Conservation (phyloP, 805 yeast genomes). For the Starmerella asiatica region DNA sequence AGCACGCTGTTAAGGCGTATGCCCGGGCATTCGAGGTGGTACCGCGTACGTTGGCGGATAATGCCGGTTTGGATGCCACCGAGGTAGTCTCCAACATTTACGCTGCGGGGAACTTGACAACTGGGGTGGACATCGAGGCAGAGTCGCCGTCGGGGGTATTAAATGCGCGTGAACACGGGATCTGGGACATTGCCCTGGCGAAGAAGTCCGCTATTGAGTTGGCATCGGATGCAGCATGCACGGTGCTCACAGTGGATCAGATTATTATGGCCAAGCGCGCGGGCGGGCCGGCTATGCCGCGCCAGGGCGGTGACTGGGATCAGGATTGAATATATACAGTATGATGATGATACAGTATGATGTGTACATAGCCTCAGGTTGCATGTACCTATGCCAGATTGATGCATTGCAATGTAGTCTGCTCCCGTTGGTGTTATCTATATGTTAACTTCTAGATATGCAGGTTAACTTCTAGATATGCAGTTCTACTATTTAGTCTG, state of each 20-base stretch:
- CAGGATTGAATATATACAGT: too few species aligned
- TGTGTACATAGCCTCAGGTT: too few species aligned
- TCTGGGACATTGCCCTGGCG: constrained; percentile 65
- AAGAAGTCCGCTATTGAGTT: constrained; percentile 80
- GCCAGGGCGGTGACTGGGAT: constrained; percentile 35
- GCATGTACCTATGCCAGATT: background rate
- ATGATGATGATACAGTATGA: too few species aligned
- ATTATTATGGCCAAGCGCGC: constrained; percentile 98
- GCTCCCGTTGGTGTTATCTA: background rate
- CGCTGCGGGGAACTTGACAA: constrained; percentile 31
- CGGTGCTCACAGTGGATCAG: constrained; percentile 86
- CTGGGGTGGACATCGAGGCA: constrained; percentile 69
- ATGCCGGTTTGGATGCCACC: constrained; percentile 81
- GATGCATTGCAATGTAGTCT: too few species aligned
- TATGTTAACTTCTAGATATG: too few species aligned
- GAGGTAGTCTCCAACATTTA: constrained; percentile 82
- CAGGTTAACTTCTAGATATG: too few species aligned
- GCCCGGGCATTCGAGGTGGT: constrained; percentile 91
- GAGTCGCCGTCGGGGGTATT: constrained; percentile 49
- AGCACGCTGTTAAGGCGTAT: constrained; percentile 84
- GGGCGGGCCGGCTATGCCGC: constrained; percentile 90
- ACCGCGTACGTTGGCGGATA: constrained; percentile 86
- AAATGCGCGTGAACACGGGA: constrained; percentile 55
- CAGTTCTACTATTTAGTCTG: too few species aligned
- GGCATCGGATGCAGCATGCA: constrained; percentile 90